phyloP scores from a whole-genome alignment of 768 basidiomycete species.

The Auricularia sp. region DNA sequence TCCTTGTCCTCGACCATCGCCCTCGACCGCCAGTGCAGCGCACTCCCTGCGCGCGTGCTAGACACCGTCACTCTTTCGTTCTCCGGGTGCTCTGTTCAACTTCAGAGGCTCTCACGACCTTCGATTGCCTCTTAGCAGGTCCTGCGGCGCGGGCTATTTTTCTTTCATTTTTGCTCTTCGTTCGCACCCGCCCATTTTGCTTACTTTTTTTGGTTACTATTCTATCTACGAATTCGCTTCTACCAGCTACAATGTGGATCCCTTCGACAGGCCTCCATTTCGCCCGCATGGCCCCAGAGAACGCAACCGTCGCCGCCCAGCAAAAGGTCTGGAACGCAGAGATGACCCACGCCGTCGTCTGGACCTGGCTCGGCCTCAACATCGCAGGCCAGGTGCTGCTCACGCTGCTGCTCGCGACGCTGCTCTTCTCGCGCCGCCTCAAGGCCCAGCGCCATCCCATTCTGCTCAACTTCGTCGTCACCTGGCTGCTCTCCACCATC shows the following conservation, averaged over 20 bases:
- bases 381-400: neutral
- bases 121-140: neutral
- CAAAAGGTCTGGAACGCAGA: neutral
- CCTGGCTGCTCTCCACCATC: neutral
- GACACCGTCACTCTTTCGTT: neutral
- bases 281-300: neutral
- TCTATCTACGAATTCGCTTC: neutral
- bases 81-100: no score
- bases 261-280: neutral
- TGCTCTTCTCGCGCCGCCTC: constrained; percentile 1
- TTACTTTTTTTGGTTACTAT: neutral
- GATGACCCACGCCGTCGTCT: neutral
- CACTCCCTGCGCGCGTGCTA: neutral
- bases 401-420: neutral
- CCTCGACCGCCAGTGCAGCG: neutral
- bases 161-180: neutral
- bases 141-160: constrained; percentile 1
- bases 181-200: neutral
- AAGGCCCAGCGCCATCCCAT: neutral
- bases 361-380: constrained; percentile 4
- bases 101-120: neutral
- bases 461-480: neutral
- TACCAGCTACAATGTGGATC: neutral
- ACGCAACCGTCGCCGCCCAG: neutral
- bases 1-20: neutral